phyloP scores from a whole-genome alignment of 2,329 filamentous ascomycete genomes.

The Neurospora crassa region DNA sequence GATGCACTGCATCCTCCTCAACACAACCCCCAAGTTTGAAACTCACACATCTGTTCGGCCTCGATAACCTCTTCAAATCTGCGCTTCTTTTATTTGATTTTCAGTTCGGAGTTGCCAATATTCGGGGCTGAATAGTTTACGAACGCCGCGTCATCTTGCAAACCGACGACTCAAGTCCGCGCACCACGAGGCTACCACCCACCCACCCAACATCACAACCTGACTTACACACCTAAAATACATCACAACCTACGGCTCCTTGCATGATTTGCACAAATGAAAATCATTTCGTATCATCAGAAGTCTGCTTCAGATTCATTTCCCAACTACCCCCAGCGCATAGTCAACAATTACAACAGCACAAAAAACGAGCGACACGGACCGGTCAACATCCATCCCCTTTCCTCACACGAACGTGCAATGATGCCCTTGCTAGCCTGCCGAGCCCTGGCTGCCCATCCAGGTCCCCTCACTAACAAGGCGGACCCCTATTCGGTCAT shows the following conservation, averaged over 20 bases:
- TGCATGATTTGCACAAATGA: background rate
- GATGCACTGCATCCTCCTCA: background rate
- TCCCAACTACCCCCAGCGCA: background rate
- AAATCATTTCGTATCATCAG: background rate
- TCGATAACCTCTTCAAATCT: background rate
- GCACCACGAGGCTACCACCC: background rate
- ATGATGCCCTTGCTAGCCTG: background rate
- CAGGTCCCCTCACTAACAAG: background rate
- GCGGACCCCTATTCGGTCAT: background rate
- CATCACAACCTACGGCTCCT: background rate
- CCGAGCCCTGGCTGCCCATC: background rate
- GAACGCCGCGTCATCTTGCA: background rate
- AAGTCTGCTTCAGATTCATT: background rate
- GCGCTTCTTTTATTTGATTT: no score
- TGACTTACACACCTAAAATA: background rate
- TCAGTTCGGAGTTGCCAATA: background rate
- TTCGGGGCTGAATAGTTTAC: background rate
- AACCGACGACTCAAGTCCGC: background rate
- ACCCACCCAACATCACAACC: background rate
- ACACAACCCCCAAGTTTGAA: background rate
- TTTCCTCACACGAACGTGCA: background rate
- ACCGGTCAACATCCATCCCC: background rate
- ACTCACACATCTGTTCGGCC: background rate
- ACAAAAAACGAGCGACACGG: background rate
- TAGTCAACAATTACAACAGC: background rate